Percentiles rank a stretch among this genome's conserved stretches.
Conservation (phyloP, 1,284 basidiomycete species). For the Acaromyces ingoldii region DNA sequence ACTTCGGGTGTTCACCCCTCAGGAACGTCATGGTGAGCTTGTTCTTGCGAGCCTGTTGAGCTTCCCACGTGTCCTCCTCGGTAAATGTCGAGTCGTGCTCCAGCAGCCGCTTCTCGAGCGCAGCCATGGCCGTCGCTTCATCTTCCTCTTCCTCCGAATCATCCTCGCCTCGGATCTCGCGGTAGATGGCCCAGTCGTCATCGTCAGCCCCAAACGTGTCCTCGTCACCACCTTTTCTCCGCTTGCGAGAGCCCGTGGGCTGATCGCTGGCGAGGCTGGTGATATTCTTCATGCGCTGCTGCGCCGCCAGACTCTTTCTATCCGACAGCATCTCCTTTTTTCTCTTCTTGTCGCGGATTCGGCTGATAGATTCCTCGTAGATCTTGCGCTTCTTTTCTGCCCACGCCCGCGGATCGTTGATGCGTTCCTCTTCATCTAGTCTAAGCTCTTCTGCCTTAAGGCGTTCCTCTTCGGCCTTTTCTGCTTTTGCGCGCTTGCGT, state of each 20-base stretch:
- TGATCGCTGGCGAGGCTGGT: slow-evolving; percentile 72
- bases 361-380: slow-evolving; percentile 63
- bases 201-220: slow-evolving; percentile 94
- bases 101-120: slow-evolving; percentile 76
- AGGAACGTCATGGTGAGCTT: slow-evolving; percentile 78
- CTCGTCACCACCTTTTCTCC: slow-evolving; percentile 25
- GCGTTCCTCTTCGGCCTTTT: slow-evolving; percentile 73
- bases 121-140: slow-evolving; percentile 67
- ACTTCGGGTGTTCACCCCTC: slow-evolving; percentile 50
- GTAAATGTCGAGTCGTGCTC: slow-evolving; percentile 79
- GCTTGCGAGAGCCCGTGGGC: slow-evolving; percentile 55
- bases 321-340: slow-evolving; percentile 78
- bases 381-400: slow-evolving; percentile 29
- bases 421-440: slow-evolving; percentile 71
- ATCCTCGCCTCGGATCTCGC: slow-evolving; percentile 82
- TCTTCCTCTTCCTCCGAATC: slow-evolving; percentile 96
- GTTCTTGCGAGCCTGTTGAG: slow-evolving; percentile 69
- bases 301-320: slow-evolving; percentile 88
- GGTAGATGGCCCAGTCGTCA: slow-evolving; percentile 95
- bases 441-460: slow-evolving; percentile 65
- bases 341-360: slow-evolving; percentile 78
- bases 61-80: slow-evolving; percentile 72
- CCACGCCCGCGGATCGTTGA: slow-evolving; percentile 41
- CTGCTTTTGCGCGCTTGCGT: slow-evolving; percentile 73
- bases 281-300: slow-evolving; percentile 95